Conservation (phyloP, 345 rosid genomes). For the Cardamine resedifolia region DNA sequence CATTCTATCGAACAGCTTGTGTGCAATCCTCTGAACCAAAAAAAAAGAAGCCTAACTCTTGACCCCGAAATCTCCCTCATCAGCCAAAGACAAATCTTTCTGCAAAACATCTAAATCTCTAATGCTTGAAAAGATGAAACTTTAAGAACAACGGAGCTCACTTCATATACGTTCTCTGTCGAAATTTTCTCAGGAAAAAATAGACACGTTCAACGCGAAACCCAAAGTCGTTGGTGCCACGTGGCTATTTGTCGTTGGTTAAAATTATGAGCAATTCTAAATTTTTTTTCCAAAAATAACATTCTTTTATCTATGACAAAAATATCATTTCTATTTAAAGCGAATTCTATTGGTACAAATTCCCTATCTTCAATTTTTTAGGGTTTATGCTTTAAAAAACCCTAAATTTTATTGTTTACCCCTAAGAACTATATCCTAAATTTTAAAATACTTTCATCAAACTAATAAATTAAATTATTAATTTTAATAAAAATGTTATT, state of each 20-base stretch:
- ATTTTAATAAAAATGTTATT: too few species aligned
- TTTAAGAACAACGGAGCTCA: neutral
- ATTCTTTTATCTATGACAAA: too few species aligned
- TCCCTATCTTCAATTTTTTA: too few species aligned
- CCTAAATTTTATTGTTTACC: too few species aligned
- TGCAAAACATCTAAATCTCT: neutral
- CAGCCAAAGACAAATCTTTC: slow-evolving; percentile 44
- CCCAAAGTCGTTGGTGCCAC: neutral
- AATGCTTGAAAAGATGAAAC: neutral
- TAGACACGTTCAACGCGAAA: neutral
- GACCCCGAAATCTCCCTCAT: neutral
- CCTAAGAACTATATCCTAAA: too few species aligned
- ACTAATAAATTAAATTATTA: too few species aligned
- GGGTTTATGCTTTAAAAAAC: too few species aligned
- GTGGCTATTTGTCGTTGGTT: neutral
- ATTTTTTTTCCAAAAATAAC: too few species aligned
- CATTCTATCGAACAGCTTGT: neutral
- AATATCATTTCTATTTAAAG: too few species aligned
- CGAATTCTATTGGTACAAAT: too few species aligned
- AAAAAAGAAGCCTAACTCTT: neutral
- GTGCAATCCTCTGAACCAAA: neutral
- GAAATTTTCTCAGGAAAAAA: neutral
- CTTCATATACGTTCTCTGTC: neutral
- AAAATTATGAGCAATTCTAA: too few species aligned
- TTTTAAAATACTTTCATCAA: too few species aligned